phyloP scores from a whole-genome alignment of 2,329 filamentous ascomycete genomes.

The Zopfia rhizophila region DNA sequence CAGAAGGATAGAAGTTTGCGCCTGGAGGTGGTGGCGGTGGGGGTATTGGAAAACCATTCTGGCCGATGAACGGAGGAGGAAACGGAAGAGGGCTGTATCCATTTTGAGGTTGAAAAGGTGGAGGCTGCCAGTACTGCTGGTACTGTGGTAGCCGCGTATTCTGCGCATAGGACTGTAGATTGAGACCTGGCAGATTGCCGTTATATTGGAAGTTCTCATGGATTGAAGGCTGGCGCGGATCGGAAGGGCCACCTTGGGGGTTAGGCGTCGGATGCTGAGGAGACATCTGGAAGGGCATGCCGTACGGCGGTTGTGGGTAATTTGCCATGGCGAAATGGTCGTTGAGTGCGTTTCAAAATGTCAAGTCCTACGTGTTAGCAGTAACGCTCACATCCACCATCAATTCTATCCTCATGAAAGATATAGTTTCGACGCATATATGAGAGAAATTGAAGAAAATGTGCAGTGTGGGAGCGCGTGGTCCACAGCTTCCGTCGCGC shows the following conservation, averaged over 20 bases:
- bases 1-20: conserved; percentile 28
- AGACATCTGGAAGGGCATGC: conserved; percentile 26
- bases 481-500: too few relatives aligned
- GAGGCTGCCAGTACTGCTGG: conserved; percentile 15
- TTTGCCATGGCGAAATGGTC: conserved; percentile 37
- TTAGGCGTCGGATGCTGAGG: conserved; percentile 11
- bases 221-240: conserved; percentile 23
- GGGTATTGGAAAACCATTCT: conserved; percentile 30
- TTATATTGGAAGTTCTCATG: conserved; percentile 27
- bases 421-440: too few relatives aligned
- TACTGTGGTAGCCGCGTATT: conserved; percentile 37
- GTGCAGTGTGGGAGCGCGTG: too few relatives aligned
- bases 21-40: conserved; percentile 30
- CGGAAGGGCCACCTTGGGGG: conserved; percentile 17
- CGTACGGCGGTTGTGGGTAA: conserved; percentile 39
- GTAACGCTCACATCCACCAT: conserved; percentile 1
- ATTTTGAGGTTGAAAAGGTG: conserved; percentile 4
- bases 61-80: conserved; percentile 38
- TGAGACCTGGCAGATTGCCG: conserved; percentile 34
- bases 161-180: conserved; percentile 34
- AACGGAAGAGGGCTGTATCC: conserved; percentile 1
- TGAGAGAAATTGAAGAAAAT: too few relatives aligned
- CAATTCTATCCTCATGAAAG: too few relatives aligned
- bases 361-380: conserved; percentile 7
- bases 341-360: conserved; percentile 5